Conservation (phyloP, 305 asterid species). For the Vinca major region DNA sequence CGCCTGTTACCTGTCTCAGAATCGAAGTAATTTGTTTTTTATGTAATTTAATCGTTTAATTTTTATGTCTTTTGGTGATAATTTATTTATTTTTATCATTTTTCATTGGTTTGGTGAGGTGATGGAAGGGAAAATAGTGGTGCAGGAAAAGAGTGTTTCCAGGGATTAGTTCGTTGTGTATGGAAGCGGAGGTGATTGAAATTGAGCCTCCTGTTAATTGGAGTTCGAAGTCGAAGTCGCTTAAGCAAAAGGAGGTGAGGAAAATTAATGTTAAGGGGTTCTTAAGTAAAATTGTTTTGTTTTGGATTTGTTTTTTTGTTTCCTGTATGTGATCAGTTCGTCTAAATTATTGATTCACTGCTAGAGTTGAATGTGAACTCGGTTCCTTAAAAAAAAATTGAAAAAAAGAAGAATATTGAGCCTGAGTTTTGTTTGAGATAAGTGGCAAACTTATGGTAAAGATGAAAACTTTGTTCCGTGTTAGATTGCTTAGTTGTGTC, state of each 20-base stretch:
- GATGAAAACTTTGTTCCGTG: too few species aligned
- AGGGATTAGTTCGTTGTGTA: conserved; percentile 52
- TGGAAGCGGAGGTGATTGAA: conserved; percentile 50
- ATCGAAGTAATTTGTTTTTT: conserved; percentile 37
- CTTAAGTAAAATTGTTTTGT: too few species aligned
- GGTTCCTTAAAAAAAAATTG: too few species aligned
- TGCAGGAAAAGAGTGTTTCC: conserved; percentile 60
- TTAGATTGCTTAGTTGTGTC: too few species aligned
- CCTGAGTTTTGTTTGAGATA: too few species aligned
- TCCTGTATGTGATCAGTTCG: not conserved
- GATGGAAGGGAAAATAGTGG: not conserved
- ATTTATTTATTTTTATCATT: not conserved
- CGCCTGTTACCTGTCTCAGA: not conserved
- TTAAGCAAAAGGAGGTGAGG: conserved; percentile 55
- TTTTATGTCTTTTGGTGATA: not conserved
- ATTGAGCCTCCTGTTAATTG: conserved; percentile 35
- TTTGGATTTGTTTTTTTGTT: too few species aligned
- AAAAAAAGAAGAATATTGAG: too few species aligned
- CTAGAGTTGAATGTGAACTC: not conserved
- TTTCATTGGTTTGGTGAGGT: not conserved
- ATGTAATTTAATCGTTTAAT: not conserved
- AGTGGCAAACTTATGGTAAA: too few species aligned
- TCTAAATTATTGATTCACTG: not conserved
- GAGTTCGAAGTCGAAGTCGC: conserved; percentile 23
- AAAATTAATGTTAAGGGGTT: not conserved